A percentile compares a stretch with the other conserved stretches of the same genome.
phyloP scores from a whole-genome alignment of 805 yeast species.

The Starmerella stellata region DNA sequence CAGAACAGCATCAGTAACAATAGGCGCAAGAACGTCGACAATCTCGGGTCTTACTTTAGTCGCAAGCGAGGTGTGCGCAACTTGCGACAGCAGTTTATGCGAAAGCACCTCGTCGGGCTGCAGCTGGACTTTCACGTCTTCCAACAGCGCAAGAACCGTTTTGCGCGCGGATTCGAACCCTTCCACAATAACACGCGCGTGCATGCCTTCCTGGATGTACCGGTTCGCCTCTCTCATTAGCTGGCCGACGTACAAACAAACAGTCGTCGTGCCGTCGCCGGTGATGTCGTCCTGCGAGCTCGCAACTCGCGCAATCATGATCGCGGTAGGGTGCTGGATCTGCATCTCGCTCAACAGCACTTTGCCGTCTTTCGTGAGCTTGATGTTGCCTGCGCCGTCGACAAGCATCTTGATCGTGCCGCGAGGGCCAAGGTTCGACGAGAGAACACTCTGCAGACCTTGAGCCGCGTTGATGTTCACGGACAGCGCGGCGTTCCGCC shows the following conservation, averaged over 20 bases:
- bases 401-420: constrained; percentile 93
- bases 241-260: constrained; percentile 85
- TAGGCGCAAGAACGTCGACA: constrained; percentile 69
- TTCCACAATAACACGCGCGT: constrained; percentile 84
- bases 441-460: constrained; percentile 81
- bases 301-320: constrained; percentile 86
- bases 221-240: constrained; percentile 86
- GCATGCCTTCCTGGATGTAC: constrained; percentile 80
- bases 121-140: constrained; percentile 39
- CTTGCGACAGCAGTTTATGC: constrained; percentile 76
- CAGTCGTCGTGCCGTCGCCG: constrained; percentile 98
- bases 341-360: constrained; percentile 91
- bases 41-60: constrained; percentile 71
- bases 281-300: constrained; percentile 97
- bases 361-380: constrained; percentile 92
- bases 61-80: constrained; percentile 72
- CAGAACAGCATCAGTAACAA: constrained; percentile 90
- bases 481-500: constrained; percentile 87
- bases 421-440: constrained; percentile 87
- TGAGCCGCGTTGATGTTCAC: constrained; percentile 94
- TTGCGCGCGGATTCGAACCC: constrained; percentile 85
- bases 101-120: constrained; percentile 30
- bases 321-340: constrained; percentile 79
- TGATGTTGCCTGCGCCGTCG: constrained; percentile 90
- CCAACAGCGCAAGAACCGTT: constrained; percentile 51